phyloP scores from a whole-genome alignment of 2,329 filamentous ascomycete genomes.

The Aspergillus sojae region DNA sequence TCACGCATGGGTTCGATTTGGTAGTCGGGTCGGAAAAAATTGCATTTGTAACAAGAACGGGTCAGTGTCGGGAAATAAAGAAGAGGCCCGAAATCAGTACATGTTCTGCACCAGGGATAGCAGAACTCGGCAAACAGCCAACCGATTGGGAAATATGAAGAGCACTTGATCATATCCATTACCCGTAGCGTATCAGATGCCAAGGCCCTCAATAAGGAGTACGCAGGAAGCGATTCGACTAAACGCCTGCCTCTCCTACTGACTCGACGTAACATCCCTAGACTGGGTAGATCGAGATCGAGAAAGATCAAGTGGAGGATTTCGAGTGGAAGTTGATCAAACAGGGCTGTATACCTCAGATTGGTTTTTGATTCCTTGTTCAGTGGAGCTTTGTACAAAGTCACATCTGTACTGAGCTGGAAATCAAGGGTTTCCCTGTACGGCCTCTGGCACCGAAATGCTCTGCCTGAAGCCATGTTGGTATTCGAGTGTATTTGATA shows the following conservation, averaged over 20 bases:
- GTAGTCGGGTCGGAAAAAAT: constrained; percentile 2
- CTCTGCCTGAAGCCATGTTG: constrained; percentile 6
- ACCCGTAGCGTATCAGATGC: constrained; percentile 2
- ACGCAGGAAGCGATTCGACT: constrained; percentile 12
- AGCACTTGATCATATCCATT: constrained; percentile 3
- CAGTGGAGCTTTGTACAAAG: constrained; percentile 5
- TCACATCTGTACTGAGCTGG: not conserved
- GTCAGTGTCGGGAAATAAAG: constrained; percentile 11
- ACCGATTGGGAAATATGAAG: constrained; percentile 8
- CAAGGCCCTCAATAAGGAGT: constrained; percentile 4
- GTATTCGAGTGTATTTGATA: not conserved
- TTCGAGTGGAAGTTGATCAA: constrained; percentile 1
- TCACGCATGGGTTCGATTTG: not conserved
- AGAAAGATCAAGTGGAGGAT: constrained; percentile 9
- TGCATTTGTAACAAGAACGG: constrained; percentile 15
- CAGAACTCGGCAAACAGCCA: constrained; percentile 12
- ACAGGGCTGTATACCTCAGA: not conserved
- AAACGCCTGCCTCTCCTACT: not conserved
- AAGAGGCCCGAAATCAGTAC: constrained; percentile 11
- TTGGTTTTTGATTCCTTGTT: not conserved
- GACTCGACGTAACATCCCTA: constrained; percentile 11
- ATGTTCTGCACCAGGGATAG: constrained; percentile 13
- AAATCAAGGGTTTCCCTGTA: not conserved
- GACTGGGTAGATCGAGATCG: constrained; percentile 6
- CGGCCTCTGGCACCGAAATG: constrained; percentile 1